These are phyloP conservation scores for Aspergillus ruber DNA, from an alignment of 2,329 filamentous ascomycete species.

Conservation along the genomic window DNA sequence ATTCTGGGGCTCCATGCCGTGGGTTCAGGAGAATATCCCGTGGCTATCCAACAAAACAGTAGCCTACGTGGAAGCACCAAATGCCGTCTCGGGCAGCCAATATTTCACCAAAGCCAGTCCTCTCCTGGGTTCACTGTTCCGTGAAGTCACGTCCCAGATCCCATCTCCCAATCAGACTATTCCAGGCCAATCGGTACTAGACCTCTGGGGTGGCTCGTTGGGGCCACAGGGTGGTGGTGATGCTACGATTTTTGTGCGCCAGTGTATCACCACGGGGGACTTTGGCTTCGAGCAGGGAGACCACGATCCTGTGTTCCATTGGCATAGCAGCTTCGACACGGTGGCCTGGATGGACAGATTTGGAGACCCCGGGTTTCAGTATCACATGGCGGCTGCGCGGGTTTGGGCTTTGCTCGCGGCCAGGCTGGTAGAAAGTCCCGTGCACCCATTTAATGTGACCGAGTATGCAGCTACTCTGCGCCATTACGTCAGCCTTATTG, in stretches of 20 bases:
- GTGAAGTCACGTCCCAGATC: neutral
- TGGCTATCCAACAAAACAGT: neutral
- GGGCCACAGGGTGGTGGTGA: conserved; percentile 60
- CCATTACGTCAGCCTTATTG: neutral
- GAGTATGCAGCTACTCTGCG: conserved; percentile 1
- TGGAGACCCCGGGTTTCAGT: conserved; percentile 54
- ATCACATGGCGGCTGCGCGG: conserved; percentile 55
- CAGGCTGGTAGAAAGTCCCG: conserved; percentile 49
- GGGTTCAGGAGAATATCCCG: neutral
- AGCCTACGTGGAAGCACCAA: neutral
- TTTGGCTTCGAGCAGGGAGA: conserved; percentile 46
- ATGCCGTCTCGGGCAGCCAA: neutral
- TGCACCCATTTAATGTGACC: conserved; percentile 53
- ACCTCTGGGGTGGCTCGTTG: conserved; percentile 54
- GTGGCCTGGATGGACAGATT: conserved; percentile 69
- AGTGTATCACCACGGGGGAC: conserved; percentile 55
- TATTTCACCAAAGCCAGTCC: conserved; percentile 6
- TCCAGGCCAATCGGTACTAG: conserved; percentile 55
- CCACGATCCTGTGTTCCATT: conserved; percentile 52
- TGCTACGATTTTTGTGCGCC: conserved; percentile 60
- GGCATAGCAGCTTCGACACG: conserved; percentile 68
- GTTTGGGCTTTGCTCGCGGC: conserved; percentile 54
- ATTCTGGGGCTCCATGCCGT: neutral
- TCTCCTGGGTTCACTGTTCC: conserved; percentile 14
- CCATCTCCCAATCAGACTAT: conserved; percentile 57